These are phyloP conservation scores for Metschnikowia cubensis DNA, from an alignment of 805 yeast genomes.

Conservation along the genomic window DNA sequence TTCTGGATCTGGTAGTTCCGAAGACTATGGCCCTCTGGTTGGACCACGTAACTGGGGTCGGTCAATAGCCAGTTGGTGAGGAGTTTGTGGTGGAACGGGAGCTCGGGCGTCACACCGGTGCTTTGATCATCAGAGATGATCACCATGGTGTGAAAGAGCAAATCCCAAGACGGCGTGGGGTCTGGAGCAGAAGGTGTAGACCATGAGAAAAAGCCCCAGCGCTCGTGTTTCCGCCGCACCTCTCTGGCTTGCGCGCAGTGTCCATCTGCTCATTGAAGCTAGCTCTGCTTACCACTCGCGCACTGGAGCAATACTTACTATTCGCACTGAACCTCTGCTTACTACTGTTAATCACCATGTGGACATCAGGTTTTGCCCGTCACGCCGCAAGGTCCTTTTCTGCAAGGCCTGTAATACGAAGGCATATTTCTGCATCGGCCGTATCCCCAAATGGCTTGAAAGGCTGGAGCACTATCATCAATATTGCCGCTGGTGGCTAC, in stretches of 20 bases:
- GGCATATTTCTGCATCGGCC: slow-evolving; percentile 3
- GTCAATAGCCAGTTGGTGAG: slow-evolving; percentile 25
- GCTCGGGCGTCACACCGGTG: not conserved
- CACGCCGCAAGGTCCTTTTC: not conserved
- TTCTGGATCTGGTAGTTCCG: slow-evolving; percentile 44
- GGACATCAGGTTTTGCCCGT: not conserved
- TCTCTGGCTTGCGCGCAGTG: not conserved
- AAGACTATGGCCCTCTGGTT: slow-evolving; percentile 1
- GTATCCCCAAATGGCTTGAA: slow-evolving; percentile 10
- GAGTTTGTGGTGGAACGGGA: slow-evolving; percentile 6
- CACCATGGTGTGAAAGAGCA: slow-evolving; percentile 1
- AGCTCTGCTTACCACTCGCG: no score
- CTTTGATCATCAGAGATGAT: not conserved
- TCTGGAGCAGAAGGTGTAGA: not conserved
- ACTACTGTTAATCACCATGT: not conserved
- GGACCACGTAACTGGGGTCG: slow-evolving; percentile 17
- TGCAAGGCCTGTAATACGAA: not conserved
- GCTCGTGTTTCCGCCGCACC: slow-evolving; percentile 1
- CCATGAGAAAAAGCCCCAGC: not conserved
- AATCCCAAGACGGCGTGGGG: not conserved
- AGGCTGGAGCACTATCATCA: slow-evolving; percentile 31
- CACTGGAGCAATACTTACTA: no score
- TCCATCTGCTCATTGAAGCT: no score
- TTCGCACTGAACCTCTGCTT: not conserved
- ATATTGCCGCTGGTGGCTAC: slow-evolving; percentile 41